Evolutionary conservation across 2,329 filamentous ascomycete species (phyloP).

Genomic region (Immersiporthe knoxdaviesiana): DNA sequence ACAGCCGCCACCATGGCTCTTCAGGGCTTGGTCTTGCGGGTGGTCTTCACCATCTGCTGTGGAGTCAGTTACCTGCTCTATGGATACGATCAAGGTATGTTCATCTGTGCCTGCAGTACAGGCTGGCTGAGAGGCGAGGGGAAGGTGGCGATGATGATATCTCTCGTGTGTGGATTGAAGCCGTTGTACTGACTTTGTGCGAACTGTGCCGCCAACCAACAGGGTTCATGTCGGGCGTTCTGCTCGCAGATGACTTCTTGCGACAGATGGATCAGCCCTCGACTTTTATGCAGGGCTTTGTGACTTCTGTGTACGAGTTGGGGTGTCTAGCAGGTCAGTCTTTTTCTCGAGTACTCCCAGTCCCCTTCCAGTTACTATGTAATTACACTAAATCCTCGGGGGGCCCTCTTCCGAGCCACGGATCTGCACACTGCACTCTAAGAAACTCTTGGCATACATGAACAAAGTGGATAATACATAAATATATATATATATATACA

Average conservation of each 20-base stretch:
- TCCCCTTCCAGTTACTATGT: too few species aligned
- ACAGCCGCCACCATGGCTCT: constrained; percentile 3
- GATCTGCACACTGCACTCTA: background rate
- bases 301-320: constrained; percentile 16
- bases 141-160: background rate
- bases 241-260: constrained; percentile 12
- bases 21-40: constrained; percentile 8
- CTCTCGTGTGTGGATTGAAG: too few species aligned
- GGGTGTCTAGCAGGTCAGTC: constrained; percentile 19
- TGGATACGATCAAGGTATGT: constrained; percentile 19
- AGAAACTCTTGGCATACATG: background rate
- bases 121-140: too few species aligned
- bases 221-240: constrained; percentile 19
- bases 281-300: constrained; percentile 20
- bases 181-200: background rate
- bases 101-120: background rate
- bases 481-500: too few species aligned
- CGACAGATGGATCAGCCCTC: constrained; percentile 15
- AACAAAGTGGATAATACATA: background rate
- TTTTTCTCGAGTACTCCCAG: background rate
- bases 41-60: constrained; percentile 15
- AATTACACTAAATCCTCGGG: too few species aligned
- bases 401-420: background rate
- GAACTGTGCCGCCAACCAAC: background rate
- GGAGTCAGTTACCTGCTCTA: constrained; percentile 20